These are phyloP conservation scores for Evernia prunastri DNA, from an alignment of 495 filamentous ascomycete species.

Conservation along the genomic window DNA sequence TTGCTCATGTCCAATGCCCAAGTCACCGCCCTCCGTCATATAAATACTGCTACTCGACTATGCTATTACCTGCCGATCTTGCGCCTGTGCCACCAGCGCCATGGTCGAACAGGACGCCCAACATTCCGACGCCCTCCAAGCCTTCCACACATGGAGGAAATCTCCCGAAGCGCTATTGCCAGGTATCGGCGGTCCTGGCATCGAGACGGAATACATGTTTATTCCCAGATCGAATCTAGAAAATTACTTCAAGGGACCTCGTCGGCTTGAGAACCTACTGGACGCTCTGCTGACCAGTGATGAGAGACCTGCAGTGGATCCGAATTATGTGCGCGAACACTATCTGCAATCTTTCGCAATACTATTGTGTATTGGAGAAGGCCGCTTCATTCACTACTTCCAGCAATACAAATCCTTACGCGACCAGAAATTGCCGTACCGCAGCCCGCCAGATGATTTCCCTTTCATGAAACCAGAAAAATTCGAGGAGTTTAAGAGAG, in stretches of 20 bases:
- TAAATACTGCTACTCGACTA: background rate
- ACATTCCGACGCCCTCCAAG: slow-evolving; percentile 34
- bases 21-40: background rate
- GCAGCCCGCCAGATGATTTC: slow-evolving; percentile 10
- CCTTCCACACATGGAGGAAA: slow-evolving; percentile 28
- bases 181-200: slow-evolving; percentile 21
- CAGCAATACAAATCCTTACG: slow-evolving; percentile 11
- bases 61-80: background rate
- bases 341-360: slow-evolving; percentile 22
- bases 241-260: background rate
- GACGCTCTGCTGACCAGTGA: background rate
- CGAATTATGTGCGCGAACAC: slow-evolving; percentile 5
- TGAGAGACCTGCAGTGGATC: background rate
- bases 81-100: background rate
- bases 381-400: slow-evolving; percentile 16
- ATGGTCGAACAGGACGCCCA: background rate
- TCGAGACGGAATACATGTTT: background rate
- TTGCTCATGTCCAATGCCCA: background rate
- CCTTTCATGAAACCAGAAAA: background rate
- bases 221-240: background rate
- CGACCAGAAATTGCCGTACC: slow-evolving; percentile 18
- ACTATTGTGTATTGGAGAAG: slow-evolving; percentile 13
- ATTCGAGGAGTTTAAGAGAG: slow-evolving; percentile 6
- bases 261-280: background rate
- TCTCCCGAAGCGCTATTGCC: slow-evolving; percentile 25